Evolutionary conservation across 768 basidiomycete species (phyloP).

Genomic region (Lactarius deliciosus): DNA sequence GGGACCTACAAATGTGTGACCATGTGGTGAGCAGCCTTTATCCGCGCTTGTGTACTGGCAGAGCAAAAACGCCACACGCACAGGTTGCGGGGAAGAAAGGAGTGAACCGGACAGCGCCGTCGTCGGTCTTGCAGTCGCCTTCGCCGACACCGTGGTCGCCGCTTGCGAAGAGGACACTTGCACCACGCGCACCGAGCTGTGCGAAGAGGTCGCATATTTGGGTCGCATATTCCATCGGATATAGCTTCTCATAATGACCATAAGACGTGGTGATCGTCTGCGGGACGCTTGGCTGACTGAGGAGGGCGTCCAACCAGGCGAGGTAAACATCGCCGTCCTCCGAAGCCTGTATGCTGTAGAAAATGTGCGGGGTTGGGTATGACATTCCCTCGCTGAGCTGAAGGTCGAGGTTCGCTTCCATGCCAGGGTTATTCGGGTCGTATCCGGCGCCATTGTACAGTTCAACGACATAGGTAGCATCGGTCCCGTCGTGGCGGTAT

Average conservation of each 20-base stretch:
- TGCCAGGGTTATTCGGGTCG: background rate
- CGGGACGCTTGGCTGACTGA: background rate
- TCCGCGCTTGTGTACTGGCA: background rate
- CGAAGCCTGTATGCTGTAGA: background rate
- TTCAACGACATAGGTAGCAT: background rate
- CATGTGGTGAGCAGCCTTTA: too few species aligned
- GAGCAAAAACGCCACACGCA: background rate
- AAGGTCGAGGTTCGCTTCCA: background rate
- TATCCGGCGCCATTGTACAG: background rate
- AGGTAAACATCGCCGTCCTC: background rate
- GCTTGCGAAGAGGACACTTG: background rate
- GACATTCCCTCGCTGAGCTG: background rate
- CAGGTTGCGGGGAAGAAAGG: background rate
- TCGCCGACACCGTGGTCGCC: background rate
- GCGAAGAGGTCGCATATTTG: background rate
- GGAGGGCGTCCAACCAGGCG: background rate
- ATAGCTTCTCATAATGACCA: background rate
- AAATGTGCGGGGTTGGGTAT: background rate
- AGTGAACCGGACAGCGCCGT: background rate
- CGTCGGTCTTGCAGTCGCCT: background rate
- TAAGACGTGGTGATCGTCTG: background rate
- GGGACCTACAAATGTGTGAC: too few species aligned
- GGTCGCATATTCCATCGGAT: background rate
- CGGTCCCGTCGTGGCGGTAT: background rate
- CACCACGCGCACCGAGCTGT: background rate